Base-by-base conservation (phyloP, 805 yeast genomes). In the Candida awuae region DNA sequence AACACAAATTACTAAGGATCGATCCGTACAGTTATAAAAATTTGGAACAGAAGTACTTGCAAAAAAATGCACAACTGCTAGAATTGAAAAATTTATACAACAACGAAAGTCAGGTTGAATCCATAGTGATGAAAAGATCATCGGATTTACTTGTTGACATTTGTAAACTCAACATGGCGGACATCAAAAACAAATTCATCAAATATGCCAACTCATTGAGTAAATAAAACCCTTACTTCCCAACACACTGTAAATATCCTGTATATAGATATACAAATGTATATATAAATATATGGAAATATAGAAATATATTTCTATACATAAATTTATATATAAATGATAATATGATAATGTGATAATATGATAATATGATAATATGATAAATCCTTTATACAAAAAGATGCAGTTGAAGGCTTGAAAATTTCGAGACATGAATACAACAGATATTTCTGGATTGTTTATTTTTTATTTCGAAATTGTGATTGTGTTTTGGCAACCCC, bases 11-110 rank as follows among this genome's bases (percentile, higher is more conserved):
- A 46, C 55, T 30, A 56, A 58, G 73, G 21, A 46, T 69, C 5
- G 77, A 75, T 48, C 79, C 80, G 1, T 75, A 75, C 46, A 72
- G 71, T 4, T 58, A 62, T 9, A 61, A 67, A 36, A 71, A 70
- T 32, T 29, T 56, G 6, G 44, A 55, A 17, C 58, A 57, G 7
- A 52, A 54, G 15, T 52, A 56, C 14, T 60, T 60, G 14, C 41
- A 47, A 4, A 56, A 56, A 31, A 61, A 55, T 32, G 34, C 18
- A 2, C 53, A 56, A 13, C 58, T 60, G 36, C 50, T 53, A n/a
- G 45, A 45, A 5, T 37, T 71, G 8, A 40, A 43, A 7, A 55
- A 49, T 10, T 65, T 70, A 61, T 58, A 62, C 13, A 50, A 56
- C 16, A 71, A 68, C 47, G 73, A 71, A 42, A 42, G 45, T 16